A percentile compares a stretch with the other conserved stretches of the same genome.
These are phyloP conservation scores for Monosporascus ibericus DNA, from an alignment of 2,329 filamentous ascomycete species.

Conservation along the genomic window DNA sequence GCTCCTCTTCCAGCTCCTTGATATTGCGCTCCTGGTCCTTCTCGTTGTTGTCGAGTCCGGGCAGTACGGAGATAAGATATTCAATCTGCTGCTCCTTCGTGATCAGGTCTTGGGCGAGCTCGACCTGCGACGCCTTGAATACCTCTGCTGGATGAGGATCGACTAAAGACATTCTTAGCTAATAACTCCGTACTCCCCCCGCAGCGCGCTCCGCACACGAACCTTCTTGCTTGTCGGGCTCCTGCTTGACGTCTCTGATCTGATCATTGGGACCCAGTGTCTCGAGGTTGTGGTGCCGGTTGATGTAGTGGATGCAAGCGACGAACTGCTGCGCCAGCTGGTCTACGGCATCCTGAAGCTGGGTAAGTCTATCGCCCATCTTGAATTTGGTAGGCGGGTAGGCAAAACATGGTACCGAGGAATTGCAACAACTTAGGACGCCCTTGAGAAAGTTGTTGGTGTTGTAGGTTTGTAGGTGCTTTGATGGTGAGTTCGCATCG, in stretches of 20 bases:
- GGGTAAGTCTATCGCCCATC: constrained; percentile 74
- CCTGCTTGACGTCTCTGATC: constrained; percentile 52
- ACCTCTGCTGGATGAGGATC: constrained; percentile 57
- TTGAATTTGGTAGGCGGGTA: constrained; percentile 1
- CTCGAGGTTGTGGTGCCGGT: constrained; percentile 62
- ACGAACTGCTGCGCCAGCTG: constrained; percentile 68
- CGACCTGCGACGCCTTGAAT: constrained; percentile 61
- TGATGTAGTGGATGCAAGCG: constrained; percentile 59
- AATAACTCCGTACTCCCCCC: neutral
- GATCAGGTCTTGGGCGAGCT: constrained; percentile 71
- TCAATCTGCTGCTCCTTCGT: constrained; percentile 81
- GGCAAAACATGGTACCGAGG: neutral
- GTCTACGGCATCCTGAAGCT: constrained; percentile 79
- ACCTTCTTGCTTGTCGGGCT: constrained; percentile 47
- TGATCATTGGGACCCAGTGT: constrained; percentile 52
- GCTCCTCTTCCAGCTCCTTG: constrained; percentile 57
- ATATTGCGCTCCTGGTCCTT: constrained; percentile 66
- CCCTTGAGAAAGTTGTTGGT: neutral
- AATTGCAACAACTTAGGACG: neutral
- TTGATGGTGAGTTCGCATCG: no score
- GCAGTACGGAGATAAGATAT: constrained; percentile 65
- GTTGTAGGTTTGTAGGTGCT: no score
- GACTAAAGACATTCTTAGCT: constrained; percentile 33
- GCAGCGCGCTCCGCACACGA: neutral
- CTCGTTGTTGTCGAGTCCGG: constrained; percentile 73